These are phyloP conservation scores for Dentipellis fragilis DNA, from an alignment of 768 basidiomycete species.

Conservation along the genomic window DNA sequence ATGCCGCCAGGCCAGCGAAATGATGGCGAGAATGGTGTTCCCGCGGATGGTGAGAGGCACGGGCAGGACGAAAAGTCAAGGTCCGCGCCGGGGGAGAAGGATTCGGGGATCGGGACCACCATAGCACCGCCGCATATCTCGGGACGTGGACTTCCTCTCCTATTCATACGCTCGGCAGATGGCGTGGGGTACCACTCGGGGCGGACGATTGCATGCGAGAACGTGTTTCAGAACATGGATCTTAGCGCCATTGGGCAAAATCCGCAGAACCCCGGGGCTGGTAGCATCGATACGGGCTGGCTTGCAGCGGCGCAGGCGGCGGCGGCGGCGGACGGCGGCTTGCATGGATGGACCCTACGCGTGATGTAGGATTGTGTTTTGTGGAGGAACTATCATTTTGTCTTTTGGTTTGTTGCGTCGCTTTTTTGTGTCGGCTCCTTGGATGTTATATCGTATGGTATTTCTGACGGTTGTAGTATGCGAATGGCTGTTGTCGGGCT, in stretches of 20 bases:
- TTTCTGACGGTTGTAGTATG: not conserved
- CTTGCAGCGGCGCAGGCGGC: slow-evolving; percentile 66
- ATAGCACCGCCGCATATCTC: slow-evolving; percentile 38
- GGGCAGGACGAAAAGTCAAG: slow-evolving; percentile 10
- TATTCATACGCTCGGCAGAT: slow-evolving; percentile 74
- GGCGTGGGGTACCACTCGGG: slow-evolving; percentile 89
- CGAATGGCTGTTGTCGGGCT: not conserved
- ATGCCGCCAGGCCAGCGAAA: slow-evolving; percentile 25
- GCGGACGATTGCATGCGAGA: slow-evolving; percentile 74
- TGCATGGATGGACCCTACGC: slow-evolving; percentile 71
- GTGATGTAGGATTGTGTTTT: slow-evolving; percentile 42
- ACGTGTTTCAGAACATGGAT: slow-evolving; percentile 64
- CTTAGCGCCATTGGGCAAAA: slow-evolving; percentile 37
- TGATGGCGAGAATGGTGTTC: not conserved
- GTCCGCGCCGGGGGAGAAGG: slow-evolving; percentile 5
- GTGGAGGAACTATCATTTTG: not conserved
- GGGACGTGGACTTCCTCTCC: slow-evolving; percentile 62
- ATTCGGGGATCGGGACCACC: slow-evolving; percentile 6
- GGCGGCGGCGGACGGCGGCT: slow-evolving; percentile 51
- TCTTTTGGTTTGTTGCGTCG: too few relatives aligned
- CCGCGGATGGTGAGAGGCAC: slow-evolving; percentile 14
- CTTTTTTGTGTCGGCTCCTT: not conserved
- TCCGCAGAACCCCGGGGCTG: slow-evolving; percentile 32
- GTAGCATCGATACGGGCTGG: slow-evolving; percentile 53
- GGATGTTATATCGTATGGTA: not conserved